Conservation (phyloP, 2,329 filamentous ascomycete species). For the Diaporthe australafricana region DNA sequence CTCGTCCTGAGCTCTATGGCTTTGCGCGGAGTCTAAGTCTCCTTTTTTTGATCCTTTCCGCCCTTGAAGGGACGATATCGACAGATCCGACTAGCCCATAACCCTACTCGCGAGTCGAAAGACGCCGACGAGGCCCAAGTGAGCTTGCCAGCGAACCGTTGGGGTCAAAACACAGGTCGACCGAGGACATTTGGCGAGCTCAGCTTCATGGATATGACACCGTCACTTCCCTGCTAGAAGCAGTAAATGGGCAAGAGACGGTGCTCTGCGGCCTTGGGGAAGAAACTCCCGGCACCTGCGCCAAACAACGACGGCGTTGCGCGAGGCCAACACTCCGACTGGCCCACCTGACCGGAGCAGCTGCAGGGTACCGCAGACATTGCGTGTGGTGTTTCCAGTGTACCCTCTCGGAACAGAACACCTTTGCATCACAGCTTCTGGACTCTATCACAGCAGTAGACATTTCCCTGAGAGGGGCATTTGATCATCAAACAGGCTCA, state of each 20-base stretch:
- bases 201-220: too few relatives aligned
- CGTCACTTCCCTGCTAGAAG: too few relatives aligned
- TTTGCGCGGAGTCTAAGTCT: slow-evolving; percentile 67
- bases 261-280: too few relatives aligned
- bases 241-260: background rate
- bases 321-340: background rate
- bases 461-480: too few relatives aligned
- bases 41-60: too few relatives aligned
- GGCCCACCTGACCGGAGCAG: background rate
- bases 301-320: background rate
- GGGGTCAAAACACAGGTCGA: background rate
- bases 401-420: background rate
- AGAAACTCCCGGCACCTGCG: background rate
- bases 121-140: too few relatives aligned
- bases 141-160: background rate
- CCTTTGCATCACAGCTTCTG: background rate
- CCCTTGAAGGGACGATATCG: fast-evolving
- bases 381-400: background rate
- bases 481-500: too few relatives aligned
- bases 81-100: too few relatives aligned
- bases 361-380: background rate
- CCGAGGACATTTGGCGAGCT: background rate
- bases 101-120: too few relatives aligned
- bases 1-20: slow-evolving; percentile 83
- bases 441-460: too few relatives aligned